Evolutionary conservation across 2,329 filamentous ascomycete species (phyloP), one percentile per base, ranked within the genome.

Genomic region (Fonsecaea multimorphosa): DNA sequence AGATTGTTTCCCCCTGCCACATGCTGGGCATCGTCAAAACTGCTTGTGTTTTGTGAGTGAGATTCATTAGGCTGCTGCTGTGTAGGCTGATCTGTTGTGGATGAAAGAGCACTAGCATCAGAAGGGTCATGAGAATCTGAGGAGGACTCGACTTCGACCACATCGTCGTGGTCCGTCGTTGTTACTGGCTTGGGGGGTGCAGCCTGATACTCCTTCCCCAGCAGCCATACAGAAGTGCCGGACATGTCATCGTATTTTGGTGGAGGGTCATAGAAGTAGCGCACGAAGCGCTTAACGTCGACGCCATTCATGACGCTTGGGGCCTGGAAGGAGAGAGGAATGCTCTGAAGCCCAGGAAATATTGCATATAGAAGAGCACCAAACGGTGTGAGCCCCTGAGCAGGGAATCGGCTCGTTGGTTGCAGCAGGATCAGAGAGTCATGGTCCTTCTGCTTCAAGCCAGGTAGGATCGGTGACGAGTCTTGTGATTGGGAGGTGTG

Each of bases 181-280:
- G 65, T 71, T 29, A 72, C 68, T 6, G 72, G 67, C 63, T 71
- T 72, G 1, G 68, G 69, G 22, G 71, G 67, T 49, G 63, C 59
- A 49, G 73, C 71, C 32, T 74, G 79, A 76, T 91, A 91, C 72
- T 84, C 78, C 73, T 78, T 78, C 46, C 89, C 89, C 54, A 98
- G 83, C 74, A 93, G 96, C 93, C 94, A 98, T 68, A 96, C 91
- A 12, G 91, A 87, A 36, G 86, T 83, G 68, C 88, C 84, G 40
- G 85, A 83, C 65, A 80, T 77, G 64, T 88, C 83, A 75, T 96
- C 89, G 79, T 97, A 97, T 68, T 86, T 87, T 5, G 93, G 93
- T 70, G 93, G 89, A 0, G 93, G 92, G 73, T 97, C 93, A 90
- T 93, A 97, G 74, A 98, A 89, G 80, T 91, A 92, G 79, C 94